Evolutionary conservation across 192 early-diverging fungal genomes (phyloP), one percentile per base, ranked within the genome.

Genomic region (Coemansia sp.): DNA sequence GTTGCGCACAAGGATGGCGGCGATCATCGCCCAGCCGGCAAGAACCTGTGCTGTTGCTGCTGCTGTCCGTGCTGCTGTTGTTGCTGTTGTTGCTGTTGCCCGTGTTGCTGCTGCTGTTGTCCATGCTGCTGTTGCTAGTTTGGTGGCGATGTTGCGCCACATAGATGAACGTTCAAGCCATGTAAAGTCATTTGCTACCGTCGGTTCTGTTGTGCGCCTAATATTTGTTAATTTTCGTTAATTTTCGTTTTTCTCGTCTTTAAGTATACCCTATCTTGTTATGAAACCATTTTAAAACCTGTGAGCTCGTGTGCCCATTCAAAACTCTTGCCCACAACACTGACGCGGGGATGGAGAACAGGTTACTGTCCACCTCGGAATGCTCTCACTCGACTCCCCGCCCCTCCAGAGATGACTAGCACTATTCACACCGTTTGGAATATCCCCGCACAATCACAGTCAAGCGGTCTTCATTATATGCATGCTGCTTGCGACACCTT

Each of bases 41-140:
- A 70, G 43, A 76, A 70, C 37, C 61, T 76, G 19, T 76, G 74
- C 35, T 76, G 74, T 43, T 76, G 69, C 43, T 71, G 74, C 49
- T 76, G 74, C 60, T 75, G 74, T 49, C 68, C 68, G 9, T 70
- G 68, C 16, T 76, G 74, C 60, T 76, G 74, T 46, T 78, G 74
- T 65, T 76, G 77, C 65, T 70, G 68, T 49, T 68, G 66, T 50
- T 65, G 63, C 17, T 66, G 63, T 6, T 69, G 67, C 62, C 26
- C 26, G 26, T 28, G 26, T 28, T 68, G 70, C 65, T 79, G 77
- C 64, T 50, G 50, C 14, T 78, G 77, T 68, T 70, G 77, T 23
- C 71, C 69, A 42, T 63, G 70, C 75, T 69, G 67, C 30, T 62
- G 72, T 21, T 47, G 72, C 35, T 62, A 49, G 19, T 57, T 33